Evolutionary conservation across 345 rosid species (phyloP).

Genomic region (Jatropha curcas): DNA sequence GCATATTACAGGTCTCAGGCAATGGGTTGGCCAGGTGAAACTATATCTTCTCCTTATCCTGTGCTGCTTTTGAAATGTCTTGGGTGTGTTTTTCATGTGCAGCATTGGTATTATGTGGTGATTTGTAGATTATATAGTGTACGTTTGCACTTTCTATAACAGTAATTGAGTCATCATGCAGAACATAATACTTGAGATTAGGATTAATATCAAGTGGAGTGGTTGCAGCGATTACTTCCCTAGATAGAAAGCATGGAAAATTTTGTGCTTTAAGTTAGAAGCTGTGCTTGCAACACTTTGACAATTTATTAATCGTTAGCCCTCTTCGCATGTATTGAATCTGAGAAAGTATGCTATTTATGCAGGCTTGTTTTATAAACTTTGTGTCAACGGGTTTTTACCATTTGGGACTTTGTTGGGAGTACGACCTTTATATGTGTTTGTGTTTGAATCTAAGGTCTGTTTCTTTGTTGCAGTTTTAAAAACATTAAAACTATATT

Average conservation of each 20-base stretch:
- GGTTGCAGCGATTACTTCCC: background rate
- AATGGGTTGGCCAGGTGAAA: slow-evolving; percentile 98
- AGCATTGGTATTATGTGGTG: background rate
- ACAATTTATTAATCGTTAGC: background rate
- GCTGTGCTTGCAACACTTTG: background rate
- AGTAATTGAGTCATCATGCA: background rate
- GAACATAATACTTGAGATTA: background rate
- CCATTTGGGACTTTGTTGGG: background rate
- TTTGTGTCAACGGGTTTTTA: background rate
- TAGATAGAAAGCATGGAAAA: background rate
- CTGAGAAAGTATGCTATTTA: background rate
- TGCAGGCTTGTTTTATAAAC: background rate
- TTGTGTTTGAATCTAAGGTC: background rate
- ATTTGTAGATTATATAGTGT: background rate
- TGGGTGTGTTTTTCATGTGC: background rate
- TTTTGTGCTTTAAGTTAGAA: background rate
- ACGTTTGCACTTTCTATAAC: background rate
- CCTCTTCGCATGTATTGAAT: background rate
- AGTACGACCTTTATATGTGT: background rate
- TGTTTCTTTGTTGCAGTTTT: too few relatives aligned
- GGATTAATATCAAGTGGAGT: background rate
- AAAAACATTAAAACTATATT: too few relatives aligned
- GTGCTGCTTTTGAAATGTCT: background rate
- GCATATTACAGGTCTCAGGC: slow-evolving; percentile 94
- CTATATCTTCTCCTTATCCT: background rate